Percentiles rank a stretch among this genome's conserved stretches.
phyloP scores from a whole-genome alignment of 1,284 basidiomycete species.

The Porodaedalea pini region DNA sequence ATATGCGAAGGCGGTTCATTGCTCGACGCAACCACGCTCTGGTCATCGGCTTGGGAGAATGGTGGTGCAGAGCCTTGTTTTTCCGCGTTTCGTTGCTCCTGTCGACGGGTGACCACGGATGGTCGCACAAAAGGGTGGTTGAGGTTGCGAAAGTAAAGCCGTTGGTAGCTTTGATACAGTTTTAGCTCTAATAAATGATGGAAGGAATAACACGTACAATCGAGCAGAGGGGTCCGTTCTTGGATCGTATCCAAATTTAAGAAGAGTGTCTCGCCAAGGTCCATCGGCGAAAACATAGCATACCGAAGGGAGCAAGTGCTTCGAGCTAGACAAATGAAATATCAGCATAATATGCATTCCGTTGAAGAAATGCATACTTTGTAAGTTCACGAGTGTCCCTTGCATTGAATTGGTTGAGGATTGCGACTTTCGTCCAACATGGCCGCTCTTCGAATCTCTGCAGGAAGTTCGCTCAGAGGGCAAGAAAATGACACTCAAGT shows the following conservation, averaged over 20 bases:
- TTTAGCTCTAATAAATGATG: conserved; percentile 11
- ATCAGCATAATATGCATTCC: conserved; percentile 4
- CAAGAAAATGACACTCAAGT: background rate
- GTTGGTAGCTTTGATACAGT: conserved; percentile 63
- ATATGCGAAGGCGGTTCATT: conserved; percentile 58
- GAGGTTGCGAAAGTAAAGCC: conserved; percentile 79
- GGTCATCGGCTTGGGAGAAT: background rate
- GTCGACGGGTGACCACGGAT: conserved; percentile 63
- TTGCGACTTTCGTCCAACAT: conserved; percentile 82
- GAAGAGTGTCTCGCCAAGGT: conserved; percentile 87
- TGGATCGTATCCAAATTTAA: conserved; percentile 89
- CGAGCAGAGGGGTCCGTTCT: conserved; percentile 66
- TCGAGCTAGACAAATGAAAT: conserved; percentile 48
- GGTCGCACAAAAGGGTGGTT: conserved; percentile 74
- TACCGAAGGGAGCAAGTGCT: conserved; percentile 62
- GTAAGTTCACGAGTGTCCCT: conserved; percentile 65
- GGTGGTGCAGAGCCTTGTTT: background rate
- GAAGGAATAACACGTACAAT: conserved; percentile 47
- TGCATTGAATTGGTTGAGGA: conserved; percentile 80
- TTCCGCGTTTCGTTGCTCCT: conserved; percentile 48
- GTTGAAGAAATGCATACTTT: conserved; percentile 51
- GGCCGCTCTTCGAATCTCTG: conserved; percentile 73
- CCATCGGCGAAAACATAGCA: conserved; percentile 92
- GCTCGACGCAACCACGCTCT: background rate
- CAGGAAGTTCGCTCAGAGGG: background rate